Conservation (phyloP, 2,329 filamentous ascomycete genomes). For the Sclerotinia nivalis region DNA sequence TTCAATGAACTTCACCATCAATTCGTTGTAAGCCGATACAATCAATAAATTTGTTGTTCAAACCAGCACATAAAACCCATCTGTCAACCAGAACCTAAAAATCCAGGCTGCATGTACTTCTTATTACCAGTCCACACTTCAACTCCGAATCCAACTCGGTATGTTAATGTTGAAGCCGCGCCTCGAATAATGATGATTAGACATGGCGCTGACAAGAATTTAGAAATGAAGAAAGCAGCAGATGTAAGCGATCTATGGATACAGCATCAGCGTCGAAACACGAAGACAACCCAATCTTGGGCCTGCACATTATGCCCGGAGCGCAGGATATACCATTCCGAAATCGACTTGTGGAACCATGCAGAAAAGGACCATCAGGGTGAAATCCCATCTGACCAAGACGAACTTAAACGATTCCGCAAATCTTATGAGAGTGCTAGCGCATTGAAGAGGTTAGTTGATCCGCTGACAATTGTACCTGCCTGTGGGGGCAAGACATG, state of each 20-base stretch:
- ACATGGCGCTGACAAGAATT: conserved; percentile 1
- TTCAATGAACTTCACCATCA: not conserved
- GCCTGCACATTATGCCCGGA: conserved; percentile 32
- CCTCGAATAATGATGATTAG: not conserved
- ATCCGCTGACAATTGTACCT: not conserved
- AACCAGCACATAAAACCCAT: not conserved
- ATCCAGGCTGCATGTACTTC: not conserved
- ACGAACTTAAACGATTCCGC: conserved; percentile 24
- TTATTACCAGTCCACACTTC: not conserved
- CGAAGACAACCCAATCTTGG: conserved; percentile 31
- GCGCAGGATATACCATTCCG: conserved; percentile 25
- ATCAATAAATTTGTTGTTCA: too few species aligned
- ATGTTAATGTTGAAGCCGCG: not conserved
- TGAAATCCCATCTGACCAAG: conserved; percentile 26
- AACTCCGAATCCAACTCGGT: not conserved
- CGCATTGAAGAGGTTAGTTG: conserved; percentile 27
- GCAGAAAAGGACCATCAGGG: conserved; percentile 27
- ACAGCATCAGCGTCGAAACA: conserved; percentile 30
- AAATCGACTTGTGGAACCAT: conserved; percentile 32
- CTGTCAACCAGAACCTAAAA: not conserved
- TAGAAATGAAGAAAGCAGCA: conserved; percentile 14
- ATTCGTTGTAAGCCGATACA: not conserved
- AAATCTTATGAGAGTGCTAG: conserved; percentile 26
- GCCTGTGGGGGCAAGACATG: conserved; percentile 1
- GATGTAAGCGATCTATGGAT: conserved; percentile 30